Percentiles rank a stretch among this genome's conserved stretches.
These are phyloP conservation scores for Barnettozyma californica DNA, from an alignment of 805 yeast genomes.

Conservation along the genomic window DNA sequence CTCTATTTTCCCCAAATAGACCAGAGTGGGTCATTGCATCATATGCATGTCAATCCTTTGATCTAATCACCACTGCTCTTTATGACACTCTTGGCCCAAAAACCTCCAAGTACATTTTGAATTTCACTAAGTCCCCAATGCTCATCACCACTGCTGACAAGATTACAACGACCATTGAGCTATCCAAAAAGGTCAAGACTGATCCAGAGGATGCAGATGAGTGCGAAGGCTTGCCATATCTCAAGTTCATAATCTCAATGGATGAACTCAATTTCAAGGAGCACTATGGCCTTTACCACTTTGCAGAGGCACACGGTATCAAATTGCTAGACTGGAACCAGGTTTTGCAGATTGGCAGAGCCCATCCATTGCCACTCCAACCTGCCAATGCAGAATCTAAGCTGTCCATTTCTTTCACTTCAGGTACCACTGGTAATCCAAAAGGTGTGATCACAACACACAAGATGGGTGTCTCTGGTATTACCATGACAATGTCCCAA, in stretches of 20 bases:
- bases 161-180: conserved; percentile 18
- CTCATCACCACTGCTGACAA: conserved; percentile 31
- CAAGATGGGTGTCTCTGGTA: conserved; percentile 35
- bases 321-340: conserved; percentile 34
- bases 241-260: conserved; percentile 44
- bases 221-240: conserved; percentile 25
- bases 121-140: conserved; percentile 10
- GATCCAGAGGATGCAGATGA: conserved; percentile 9
- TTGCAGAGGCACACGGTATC: conserved; percentile 22
- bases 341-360: conserved; percentile 34
- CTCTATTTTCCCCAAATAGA: conserved; percentile 51
- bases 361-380: conserved; percentile 27
- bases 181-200: conserved; percentile 5
- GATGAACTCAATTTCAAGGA: conserved; percentile 36
- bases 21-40: conserved; percentile 71
- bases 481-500: conserved; percentile 23
- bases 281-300: conserved; percentile 22
- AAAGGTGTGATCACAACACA: conserved; percentile 54
- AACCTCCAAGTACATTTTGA: conserved; percentile 10
- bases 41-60: conserved; percentile 35
- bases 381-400: conserved; percentile 38
- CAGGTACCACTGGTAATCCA: conserved; percentile 62
- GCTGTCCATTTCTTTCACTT: conserved; percentile 51
- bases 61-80: conserved; percentile 7
- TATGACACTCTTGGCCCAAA: conserved; percentile 11